Evolutionary conservation across 176 grass and related monocot genomes (phyloP).

Genomic region (Urochloa ruziziensis): DNA sequence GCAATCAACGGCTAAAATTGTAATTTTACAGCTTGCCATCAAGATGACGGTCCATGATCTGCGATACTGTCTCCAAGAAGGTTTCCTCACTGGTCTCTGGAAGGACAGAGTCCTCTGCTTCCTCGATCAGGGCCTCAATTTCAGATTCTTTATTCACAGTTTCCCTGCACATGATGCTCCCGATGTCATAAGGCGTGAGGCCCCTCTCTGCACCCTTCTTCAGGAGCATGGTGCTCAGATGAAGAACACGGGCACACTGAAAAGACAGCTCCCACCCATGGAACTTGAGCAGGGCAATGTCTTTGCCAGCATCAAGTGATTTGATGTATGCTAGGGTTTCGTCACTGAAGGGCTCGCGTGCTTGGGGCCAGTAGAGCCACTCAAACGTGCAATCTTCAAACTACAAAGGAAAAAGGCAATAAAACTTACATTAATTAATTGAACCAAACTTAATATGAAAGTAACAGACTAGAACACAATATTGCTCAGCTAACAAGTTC

Average conservation of each 20-base stretch:
- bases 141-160: slow-evolving; percentile 62
- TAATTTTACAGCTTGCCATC: slow-evolving; percentile 8
- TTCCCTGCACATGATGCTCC: slow-evolving; percentile 76
- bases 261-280: slow-evolving; percentile 64
- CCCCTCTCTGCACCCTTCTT: slow-evolving; percentile 64
- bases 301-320: slow-evolving; percentile 63
- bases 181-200: slow-evolving; percentile 68
- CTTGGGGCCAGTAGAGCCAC: slow-evolving; percentile 77
- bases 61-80: slow-evolving; percentile 64
- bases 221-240: slow-evolving; percentile 69
- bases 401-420: slow-evolving; percentile 29
- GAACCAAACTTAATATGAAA: not conserved
- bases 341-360: slow-evolving; percentile 47
- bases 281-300: slow-evolving; percentile 67
- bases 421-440: not conserved
- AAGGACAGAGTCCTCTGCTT: slow-evolving; percentile 65
- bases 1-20: not conserved
- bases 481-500: not conserved
- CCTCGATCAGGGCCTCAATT: slow-evolving; percentile 63
- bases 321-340: slow-evolving; percentile 56
- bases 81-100: slow-evolving; percentile 45
- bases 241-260: slow-evolving; percentile 40
- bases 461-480: not conserved
- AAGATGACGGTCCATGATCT: slow-evolving; percentile 64
- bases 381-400: slow-evolving; percentile 81